Evolutionary conservation across 2,329 filamentous ascomycete genomes (phyloP), one percentile per base, ranked within the genome.

Genomic region (Kalaharituber pfeilii): DNA sequence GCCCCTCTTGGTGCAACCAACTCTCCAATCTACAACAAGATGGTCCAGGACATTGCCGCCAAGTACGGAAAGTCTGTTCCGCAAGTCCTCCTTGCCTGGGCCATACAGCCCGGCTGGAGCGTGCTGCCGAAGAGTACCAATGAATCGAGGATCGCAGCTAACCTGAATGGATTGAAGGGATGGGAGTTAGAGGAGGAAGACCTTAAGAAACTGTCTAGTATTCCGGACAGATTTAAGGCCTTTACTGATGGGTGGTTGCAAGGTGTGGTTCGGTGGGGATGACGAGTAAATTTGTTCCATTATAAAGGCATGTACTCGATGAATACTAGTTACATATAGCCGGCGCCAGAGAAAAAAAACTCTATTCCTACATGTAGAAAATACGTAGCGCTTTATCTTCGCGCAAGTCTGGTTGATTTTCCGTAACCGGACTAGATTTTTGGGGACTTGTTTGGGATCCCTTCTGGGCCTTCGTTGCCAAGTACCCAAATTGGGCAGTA

Each of bases 101-200:
- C 85, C 60, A 71, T 93, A 53, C 78, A 84, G 67, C 80, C 86
- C 66, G 85, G 82, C 56, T 86, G 81, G 73, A 83, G 79, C 60
- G 85, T 94, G 52, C 86, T 94, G 64, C 86, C 86, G 64, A 94
- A 94, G 76, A 83, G 78, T 52, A 82, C 88, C 56, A 87, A 78
- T 61, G 76, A 79, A 61, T 73, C 73, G 52, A 77, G 86, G 42
- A 87, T 94, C 64, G 73, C 83, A 69, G 77, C 72, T 59, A 93
- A 94, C 74, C 85, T 80, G 62, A 76, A 82, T 67, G 77, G 82
- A 67, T 73, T 85, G 52, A 78, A 87, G 67, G 84, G 81, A 52
- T 89, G 80, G 79, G 72, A 77, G 56, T 70, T 93, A 68, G 81
- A 76, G 2, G 75, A 76, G 2, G 84, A 85, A 49, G 86, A 94